Evolutionary conservation across 2,329 filamentous ascomycete genomes (phyloP), one percentile per base, ranked within the genome.

Genomic region (Colletotrichum eleusines): DNA sequence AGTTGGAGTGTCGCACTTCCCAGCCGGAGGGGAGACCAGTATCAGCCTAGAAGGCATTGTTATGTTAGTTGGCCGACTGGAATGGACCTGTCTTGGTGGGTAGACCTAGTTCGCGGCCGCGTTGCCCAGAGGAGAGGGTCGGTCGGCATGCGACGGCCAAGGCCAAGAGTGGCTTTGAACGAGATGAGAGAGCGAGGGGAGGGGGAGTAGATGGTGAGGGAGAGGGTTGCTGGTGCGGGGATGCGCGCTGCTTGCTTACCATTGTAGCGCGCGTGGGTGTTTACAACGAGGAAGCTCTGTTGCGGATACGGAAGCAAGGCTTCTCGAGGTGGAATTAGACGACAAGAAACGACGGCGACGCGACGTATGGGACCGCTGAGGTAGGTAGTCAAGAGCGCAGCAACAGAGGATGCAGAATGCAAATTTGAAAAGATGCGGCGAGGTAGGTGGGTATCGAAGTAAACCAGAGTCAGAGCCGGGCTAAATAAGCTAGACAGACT

Each of bases 1-100:
- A 97, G 86, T 98, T 97, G 82, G 94, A 97, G 85, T 97, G 94
- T 81, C 96, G 94, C 79, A 99, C 94, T 85, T 98, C 96, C 95
- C 95, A 98, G 81, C 91, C 90, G 60, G 90, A 81, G 73, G 95
- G 95, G 74, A 98, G 90, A 80, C 95, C 95, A 76, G 92, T 91
- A 67, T 94, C 92, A 78, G 88, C 84, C 90, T 92, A 76, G 38
- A 46, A n/a, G 11, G 18, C n/a, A 28, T 31, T 58, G 20, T 42
- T 59, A 23, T 57, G 59, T 71, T 48, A 71, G 44, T 46, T 18
- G n/a, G 16, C 7, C 18, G 48, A 31, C 23, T 42, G 54, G 64
- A 69, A 71, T 55, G 64, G 40, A 6, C 9, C 23, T 71, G 69
- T 69, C 65, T 71, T 54, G 64, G 28, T 55, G 6, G 48, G 31